Evolutionary conservation across 139 green algal genomes (phyloP).

Genomic region (Edaphochlamys debaryana): DNA sequence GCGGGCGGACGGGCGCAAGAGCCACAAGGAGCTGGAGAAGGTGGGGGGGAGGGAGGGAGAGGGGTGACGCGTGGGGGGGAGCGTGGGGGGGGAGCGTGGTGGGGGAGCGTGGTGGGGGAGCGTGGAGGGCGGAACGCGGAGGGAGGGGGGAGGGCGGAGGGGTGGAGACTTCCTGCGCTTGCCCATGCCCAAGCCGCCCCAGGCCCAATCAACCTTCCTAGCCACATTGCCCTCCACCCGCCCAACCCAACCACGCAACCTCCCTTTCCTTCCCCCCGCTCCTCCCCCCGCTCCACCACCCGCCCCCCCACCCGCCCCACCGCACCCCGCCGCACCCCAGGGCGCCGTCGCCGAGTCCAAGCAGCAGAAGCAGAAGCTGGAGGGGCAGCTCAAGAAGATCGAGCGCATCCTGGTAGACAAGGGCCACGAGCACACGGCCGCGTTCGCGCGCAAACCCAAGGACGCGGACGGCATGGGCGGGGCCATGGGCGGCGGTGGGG

Average conservation of each 20-base stretch:
- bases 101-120: background rate
- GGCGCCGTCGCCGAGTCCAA: background rate
- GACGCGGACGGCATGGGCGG: background rate
- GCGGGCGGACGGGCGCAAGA: constrained; percentile 71
- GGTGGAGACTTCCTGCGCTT: too few relatives aligned
- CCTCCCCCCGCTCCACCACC: too few relatives aligned
- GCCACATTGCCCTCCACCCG: too few relatives aligned
- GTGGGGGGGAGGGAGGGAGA: background rate
- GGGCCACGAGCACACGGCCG: constrained; percentile 64
- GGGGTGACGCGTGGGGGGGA: background rate
- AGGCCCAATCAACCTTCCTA: too few relatives aligned
- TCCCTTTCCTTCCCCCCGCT: too few relatives aligned
- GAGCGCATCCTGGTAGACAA: constrained; percentile 74
- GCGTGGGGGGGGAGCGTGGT: too few relatives aligned
- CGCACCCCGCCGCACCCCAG: too few relatives aligned
- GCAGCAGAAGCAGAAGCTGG: constrained; percentile 71
- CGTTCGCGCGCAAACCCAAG: constrained; percentile 55
- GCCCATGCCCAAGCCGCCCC: too few relatives aligned
- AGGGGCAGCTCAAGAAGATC: constrained; percentile 78
- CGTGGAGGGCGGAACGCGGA: too few relatives aligned
- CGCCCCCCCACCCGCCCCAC: too few relatives aligned
- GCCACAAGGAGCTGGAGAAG: constrained; percentile 54
- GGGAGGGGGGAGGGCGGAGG: too few relatives aligned
- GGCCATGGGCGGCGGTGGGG: background rate
- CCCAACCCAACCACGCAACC: too few relatives aligned